phyloP scores from a whole-genome alignment of 495 filamentous ascomycete species.

The Neurospora sp. region DNA sequence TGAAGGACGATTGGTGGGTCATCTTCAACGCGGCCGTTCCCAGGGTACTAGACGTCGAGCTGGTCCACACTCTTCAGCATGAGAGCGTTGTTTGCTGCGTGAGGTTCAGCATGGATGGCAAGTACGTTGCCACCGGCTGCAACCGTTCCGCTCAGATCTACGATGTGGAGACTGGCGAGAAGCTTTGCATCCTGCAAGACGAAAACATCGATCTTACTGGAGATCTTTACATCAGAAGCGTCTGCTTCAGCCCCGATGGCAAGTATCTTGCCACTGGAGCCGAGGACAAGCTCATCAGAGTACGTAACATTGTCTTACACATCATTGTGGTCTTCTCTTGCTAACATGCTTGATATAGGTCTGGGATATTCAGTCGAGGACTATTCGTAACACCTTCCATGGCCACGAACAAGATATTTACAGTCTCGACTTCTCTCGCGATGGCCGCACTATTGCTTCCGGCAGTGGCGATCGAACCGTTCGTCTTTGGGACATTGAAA shows the following conservation, averaged over 20 bases:
- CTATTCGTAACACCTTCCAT: constrained; percentile 70
- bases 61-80: constrained; percentile 76
- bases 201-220: constrained; percentile 74
- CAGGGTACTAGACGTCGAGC: constrained; percentile 73
- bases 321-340: not conserved
- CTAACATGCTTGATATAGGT: constrained; percentile 42
- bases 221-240: constrained; percentile 82
- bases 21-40: constrained; percentile 81
- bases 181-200: constrained; percentile 70
- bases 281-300: constrained; percentile 83
- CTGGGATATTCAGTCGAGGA: constrained; percentile 70
- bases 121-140: constrained; percentile 81
- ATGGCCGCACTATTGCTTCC: constrained; percentile 80
- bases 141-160: constrained; percentile 87
- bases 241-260: constrained; percentile 88
- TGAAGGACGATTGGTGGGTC: constrained; percentile 76
- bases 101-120: constrained; percentile 78
- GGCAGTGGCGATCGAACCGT: constrained; percentile 83
- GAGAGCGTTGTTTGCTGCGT: constrained; percentile 90
- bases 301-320: constrained; percentile 32
- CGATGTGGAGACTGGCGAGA: constrained; percentile 68
- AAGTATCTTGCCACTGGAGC: constrained; percentile 82
- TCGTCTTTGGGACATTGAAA: constrained; percentile 78
- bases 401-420: constrained; percentile 93
- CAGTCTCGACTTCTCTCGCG: constrained; percentile 80